Percentiles rank a stretch among this genome's conserved stretches.
Evolutionary conservation across 2,329 filamentous ascomycete genomes (phyloP).

Genomic region (Colletotrichum navitas): DNA sequence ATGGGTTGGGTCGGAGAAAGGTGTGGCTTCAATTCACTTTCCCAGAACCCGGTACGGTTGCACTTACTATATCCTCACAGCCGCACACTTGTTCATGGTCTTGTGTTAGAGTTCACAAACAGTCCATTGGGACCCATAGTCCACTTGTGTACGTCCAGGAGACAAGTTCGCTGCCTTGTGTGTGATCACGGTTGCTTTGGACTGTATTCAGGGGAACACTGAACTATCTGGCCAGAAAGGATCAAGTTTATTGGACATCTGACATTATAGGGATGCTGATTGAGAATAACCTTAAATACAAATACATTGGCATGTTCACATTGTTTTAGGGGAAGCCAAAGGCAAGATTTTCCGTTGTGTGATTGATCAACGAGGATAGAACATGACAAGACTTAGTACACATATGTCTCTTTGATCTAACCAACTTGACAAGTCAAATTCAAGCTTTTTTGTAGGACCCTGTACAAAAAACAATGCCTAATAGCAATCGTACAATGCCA

Average conservation of each 20-base stretch:
- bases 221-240: background rate
- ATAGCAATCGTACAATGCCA: background rate
- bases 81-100: no score
- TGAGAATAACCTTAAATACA: no score
- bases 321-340: background rate
- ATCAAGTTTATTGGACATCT: background rate
- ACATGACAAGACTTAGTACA: background rate
- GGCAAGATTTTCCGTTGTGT: background rate
- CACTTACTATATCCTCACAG: background rate
- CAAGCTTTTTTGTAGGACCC: background rate
- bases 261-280: accelerated
- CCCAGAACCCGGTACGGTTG: background rate
- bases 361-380: background rate
- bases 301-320: background rate
- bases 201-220: no score
- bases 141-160: no score
- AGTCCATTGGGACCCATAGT: background rate
- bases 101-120: no score
- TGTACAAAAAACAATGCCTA: no score
- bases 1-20: background rate
- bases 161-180: background rate
- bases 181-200: background rate
- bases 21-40: no score
- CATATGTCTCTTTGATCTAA: background rate
- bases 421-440: background rate